Evolutionary conservation across 805 yeast genomes (phyloP), one percentile per base, ranked within the genome.

Genomic region (Candida stauntonica): DNA sequence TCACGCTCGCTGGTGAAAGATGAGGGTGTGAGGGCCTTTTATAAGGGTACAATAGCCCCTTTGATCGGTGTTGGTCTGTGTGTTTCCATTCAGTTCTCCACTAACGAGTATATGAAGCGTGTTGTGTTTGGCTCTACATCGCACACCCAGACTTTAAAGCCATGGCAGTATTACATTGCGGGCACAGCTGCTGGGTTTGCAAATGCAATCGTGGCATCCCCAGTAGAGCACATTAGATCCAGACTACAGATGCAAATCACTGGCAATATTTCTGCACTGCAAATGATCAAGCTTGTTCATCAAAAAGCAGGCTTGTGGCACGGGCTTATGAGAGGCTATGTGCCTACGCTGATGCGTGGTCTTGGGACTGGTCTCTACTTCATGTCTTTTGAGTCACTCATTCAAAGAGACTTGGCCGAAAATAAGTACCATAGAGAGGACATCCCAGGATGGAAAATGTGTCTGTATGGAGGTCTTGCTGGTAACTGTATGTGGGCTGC

Each of bases 61-160:
- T 68, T 91, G 48, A 61, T 91, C 21, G 99, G 99, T 8, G 86
- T 91, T 11, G 99, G 99, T 33, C 94, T 95, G 1, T 89, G 96
- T 68, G 97, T 91, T 7, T 86, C 96, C 7, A 86, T 91, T 30
- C 99, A 93, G 63, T 91, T 91, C 57, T 91, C 96, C 33, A 95
- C 87, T 28, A 89, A 89, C 55, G 97, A 91, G 60, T 82, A 73
- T 56, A 87, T 91, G 96, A 93, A 93, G 63, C 71, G 97, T 52
- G 67, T 71, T 43, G 88, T 84, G 55, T 60, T 56, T 31, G 66
- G 66, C 34, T 58, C 60, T 12, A 17, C 66, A 21, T 21, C 24
- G 67, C 38, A 61, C 60, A 13, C 44, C 17, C 53, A 55, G 7
- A 55, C 58, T 16, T 65, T 87, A 43, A 57, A 75, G 11, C 67